Evolutionary conservation across 192 early-diverging fungal species (phyloP).

Genomic region (Linnemannia zychae): DNA sequence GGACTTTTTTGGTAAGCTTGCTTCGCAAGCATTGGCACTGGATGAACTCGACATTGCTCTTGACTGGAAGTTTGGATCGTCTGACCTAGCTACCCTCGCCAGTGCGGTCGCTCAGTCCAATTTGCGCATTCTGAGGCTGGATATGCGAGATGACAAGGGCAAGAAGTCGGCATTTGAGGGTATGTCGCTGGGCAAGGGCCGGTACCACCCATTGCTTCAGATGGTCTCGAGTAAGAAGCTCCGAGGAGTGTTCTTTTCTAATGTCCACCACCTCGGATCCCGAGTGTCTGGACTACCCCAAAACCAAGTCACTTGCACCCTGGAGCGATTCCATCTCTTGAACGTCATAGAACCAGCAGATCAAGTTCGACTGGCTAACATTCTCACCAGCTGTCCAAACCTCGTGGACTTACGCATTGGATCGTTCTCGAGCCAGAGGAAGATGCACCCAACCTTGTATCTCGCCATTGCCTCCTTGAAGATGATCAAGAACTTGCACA

Average conservation of each 20-base stretch:
- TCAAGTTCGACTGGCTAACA: neutral
- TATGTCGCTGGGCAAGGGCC: constrained; percentile 19
- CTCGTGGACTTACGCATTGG: neutral
- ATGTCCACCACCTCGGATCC: neutral
- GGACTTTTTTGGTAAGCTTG: constrained; percentile 13
- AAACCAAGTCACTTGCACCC: neutral
- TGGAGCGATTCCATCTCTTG: neutral
- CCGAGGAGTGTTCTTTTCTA: neutral
- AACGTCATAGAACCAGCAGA: neutral
- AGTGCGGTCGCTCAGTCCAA: constrained; percentile 5
- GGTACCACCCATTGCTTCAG: constrained; percentile 4
- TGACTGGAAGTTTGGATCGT: constrained; percentile 8
- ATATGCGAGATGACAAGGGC: constrained; percentile 13
- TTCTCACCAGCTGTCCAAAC: neutral
- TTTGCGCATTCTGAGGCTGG: constrained; percentile 4
- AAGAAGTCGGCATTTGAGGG: neutral
- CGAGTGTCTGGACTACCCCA: neutral
- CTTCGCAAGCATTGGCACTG: neutral
- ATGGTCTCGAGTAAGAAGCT: neutral
- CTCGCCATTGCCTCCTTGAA: neutral
- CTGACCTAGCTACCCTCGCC: constrained; percentile 7
- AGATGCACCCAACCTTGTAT: neutral
- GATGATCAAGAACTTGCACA: neutral
- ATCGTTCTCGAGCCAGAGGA: neutral
- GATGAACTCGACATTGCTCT: constrained; percentile 19